These are phyloP conservation scores for Dillenia suffruticosa DNA, from an alignment of 164 flowering plant species.

Conservation along the genomic window DNA sequence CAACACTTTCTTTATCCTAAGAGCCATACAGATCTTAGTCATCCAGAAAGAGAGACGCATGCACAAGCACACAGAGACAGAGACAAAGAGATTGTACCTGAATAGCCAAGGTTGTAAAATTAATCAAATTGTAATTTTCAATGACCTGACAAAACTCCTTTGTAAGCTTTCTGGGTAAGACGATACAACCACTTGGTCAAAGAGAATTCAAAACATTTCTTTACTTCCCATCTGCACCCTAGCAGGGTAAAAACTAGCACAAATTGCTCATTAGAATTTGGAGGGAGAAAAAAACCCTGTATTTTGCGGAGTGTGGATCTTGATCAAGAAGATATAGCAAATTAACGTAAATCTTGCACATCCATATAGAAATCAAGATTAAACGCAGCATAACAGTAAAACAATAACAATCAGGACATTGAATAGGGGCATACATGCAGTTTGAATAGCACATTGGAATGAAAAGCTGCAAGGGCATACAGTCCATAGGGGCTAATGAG, in stretches of 20 bases:
- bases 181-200: neutral
- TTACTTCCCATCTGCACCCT: neutral
- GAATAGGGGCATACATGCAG: neutral
- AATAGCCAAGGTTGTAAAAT: conserved; percentile 84
- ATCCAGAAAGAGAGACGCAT: neutral
- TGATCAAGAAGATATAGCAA: conserved; percentile 71
- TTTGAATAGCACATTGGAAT: too few species aligned
- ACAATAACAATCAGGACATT: neutral
- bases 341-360: conserved; percentile 85
- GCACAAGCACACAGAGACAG: neutral
- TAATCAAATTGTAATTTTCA: conserved; percentile 67
- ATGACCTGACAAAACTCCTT: conserved; percentile 82
- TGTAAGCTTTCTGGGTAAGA: conserved; percentile 71
- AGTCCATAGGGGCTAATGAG: too few species aligned
- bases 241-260: neutral
- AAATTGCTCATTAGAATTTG: neutral
- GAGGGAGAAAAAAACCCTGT: conserved; percentile 45
- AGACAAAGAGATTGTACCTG: conserved; percentile 40
- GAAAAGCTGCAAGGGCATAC: too few species aligned
- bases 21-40: neutral
- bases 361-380: conserved; percentile 93
- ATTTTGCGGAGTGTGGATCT: conserved; percentile 84
- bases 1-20: conserved; percentile 91
- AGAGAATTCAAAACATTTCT: neutral
- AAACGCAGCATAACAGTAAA: conserved; percentile 52